Percentiles rank a stretch among this genome's conserved stretches.
phyloP scores from a whole-genome alignment of 2,329 filamentous ascomycete genomes.

The Rutstroemia sydowiana region DNA sequence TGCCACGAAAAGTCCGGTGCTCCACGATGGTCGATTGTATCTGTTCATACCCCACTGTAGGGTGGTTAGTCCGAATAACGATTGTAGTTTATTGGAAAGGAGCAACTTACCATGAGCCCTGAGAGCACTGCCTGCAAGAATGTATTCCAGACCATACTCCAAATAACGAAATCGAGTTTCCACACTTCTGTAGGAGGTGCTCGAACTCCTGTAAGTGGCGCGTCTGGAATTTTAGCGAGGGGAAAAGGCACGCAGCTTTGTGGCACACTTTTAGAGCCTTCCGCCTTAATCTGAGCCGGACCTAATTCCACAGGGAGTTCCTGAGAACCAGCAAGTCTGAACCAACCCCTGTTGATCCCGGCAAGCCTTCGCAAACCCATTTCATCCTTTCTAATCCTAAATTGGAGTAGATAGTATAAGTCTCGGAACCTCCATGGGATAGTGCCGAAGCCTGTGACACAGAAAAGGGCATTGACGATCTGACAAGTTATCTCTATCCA shows the following conservation, averaged over 20 bases:
- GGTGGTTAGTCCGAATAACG: not conserved
- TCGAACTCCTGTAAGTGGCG: slow-evolving; percentile 64
- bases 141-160: slow-evolving; percentile 73
- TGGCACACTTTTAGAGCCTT: slow-evolving; percentile 29
- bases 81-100: not conserved
- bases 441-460: slow-evolving; percentile 76
- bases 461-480: slow-evolving; percentile 78
- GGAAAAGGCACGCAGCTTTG: slow-evolving; percentile 55
- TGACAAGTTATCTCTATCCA: slow-evolving; percentile 86
- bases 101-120: slow-evolving; percentile 51
- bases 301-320: slow-evolving; percentile 46
- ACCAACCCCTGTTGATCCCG: slow-evolving; percentile 69
- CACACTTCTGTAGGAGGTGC: slow-evolving; percentile 60
- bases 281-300: slow-evolving; percentile 42
- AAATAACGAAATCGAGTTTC: slow-evolving; percentile 75
- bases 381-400: slow-evolving; percentile 45
- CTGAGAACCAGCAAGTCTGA: slow-evolving; percentile 61
- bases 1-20: slow-evolving; percentile 71
- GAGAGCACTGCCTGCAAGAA: slow-evolving; percentile 67
- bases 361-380: slow-evolving; percentile 60
- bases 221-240: slow-evolving; percentile 51
- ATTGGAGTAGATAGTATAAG: slow-evolving; percentile 64
- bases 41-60: slow-evolving; percentile 64
- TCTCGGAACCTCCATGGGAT: slow-evolving; percentile 81
- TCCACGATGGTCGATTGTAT: slow-evolving; percentile 68